phyloP scores from a whole-genome alignment of 768 basidiomycete genomes.

The Stropharia rugosoannulata region DNA sequence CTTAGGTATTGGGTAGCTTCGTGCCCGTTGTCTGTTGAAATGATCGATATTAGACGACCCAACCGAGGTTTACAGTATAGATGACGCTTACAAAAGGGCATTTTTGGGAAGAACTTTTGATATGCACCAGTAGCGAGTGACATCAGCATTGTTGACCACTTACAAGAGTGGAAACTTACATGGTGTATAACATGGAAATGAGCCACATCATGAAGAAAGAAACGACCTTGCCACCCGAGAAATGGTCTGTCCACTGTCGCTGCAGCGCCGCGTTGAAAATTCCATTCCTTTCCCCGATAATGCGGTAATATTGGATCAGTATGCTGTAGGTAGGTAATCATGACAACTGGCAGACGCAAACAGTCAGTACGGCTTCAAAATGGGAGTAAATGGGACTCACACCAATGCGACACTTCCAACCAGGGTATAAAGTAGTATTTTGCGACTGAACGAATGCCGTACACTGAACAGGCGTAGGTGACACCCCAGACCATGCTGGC shows the following conservation, averaged over 20 bases:
- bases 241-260: constrained; percentile 59
- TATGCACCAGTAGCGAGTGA: not conserved
- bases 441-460: constrained; percentile 38
- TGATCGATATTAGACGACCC: not conserved
- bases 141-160: not conserved
- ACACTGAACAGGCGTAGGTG: constrained; percentile 31
- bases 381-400: constrained; percentile 25
- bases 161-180: constrained; percentile 26
- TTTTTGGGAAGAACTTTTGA: constrained; percentile 58
- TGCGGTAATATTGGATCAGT: constrained; percentile 58
- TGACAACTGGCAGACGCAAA: constrained; percentile 33
- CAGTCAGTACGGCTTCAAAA: not conserved
- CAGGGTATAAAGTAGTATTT: constrained; percentile 55
- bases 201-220: constrained; percentile 67
- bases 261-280: constrained; percentile 60
- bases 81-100: constrained; percentile 50
- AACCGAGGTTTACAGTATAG: not conserved
- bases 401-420: constrained; percentile 57
- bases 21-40: constrained; percentile 43
- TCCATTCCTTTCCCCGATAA: constrained; percentile 58
- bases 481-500: constrained; percentile 43
- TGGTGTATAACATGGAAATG: constrained; percentile 68
- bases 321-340: constrained; percentile 66
- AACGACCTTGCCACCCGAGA: constrained; percentile 63
- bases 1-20: constrained; percentile 51